Percentiles rank a stretch among this genome's conserved stretches.
Conservation (phyloP, 208 protist species). For the Acanthamoeba royreba region DNA sequence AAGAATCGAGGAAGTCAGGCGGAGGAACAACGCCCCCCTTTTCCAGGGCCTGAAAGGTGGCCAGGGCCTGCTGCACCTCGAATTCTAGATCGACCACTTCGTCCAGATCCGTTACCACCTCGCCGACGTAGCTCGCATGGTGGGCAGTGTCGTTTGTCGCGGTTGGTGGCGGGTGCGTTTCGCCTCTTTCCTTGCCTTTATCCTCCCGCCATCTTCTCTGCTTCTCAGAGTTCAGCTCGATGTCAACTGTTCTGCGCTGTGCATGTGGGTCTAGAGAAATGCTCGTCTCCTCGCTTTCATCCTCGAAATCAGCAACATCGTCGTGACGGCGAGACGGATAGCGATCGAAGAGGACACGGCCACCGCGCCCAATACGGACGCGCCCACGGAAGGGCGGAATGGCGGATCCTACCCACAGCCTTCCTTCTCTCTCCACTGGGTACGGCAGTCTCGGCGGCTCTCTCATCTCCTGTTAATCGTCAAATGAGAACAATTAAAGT, state of each 20-base stretch:
- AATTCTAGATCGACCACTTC: constrained; percentile 6
- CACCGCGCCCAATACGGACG: background rate
- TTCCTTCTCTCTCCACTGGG: background rate
- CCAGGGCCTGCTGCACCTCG: background rate
- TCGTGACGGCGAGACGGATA: background rate
- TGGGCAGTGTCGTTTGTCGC: background rate
- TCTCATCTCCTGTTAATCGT: background rate
- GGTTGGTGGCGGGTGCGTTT: too few species aligned
- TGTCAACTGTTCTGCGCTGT: too few species aligned
- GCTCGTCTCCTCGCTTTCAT: background rate
- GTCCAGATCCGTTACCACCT: background rate
- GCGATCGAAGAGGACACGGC: constrained; percentile 8
- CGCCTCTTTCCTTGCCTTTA: too few species aligned
- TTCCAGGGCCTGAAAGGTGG: constrained; percentile 6
- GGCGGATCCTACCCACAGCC: background rate
- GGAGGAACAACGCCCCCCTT: background rate
- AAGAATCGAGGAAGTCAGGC: background rate
- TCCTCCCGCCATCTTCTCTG: too few species aligned
- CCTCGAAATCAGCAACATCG: background rate
- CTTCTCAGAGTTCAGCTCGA: too few species aligned
- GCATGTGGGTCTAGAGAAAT: too few species aligned
- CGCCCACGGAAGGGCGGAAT: background rate
- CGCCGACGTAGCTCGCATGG: too few species aligned
- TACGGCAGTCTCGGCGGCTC: background rate
- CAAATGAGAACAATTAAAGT: background rate